Evolutionary conservation across 2,329 filamentous ascomycete species (phyloP).

Genomic region (Fusarium coffeatum): DNA sequence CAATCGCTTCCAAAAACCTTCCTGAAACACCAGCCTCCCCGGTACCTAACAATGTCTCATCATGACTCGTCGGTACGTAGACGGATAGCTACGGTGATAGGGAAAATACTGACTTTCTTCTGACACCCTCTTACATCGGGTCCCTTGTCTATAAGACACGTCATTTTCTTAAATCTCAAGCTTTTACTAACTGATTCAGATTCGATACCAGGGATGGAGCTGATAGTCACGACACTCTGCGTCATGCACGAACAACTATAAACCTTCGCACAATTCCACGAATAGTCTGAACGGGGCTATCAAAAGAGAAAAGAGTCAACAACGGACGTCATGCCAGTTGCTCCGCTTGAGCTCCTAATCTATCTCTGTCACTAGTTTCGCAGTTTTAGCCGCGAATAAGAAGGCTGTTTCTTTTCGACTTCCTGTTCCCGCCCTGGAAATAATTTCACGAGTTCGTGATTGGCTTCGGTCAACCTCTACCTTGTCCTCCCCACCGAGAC

Average conservation of each 20-base stretch:
- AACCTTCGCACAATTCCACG: conserved; percentile 12
- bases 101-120: conserved; percentile 4
- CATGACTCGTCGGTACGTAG: conserved; percentile 31
- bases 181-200: conserved; percentile 36
- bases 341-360: conserved; percentile 28
- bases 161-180: conserved; percentile 37
- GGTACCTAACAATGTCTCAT: conserved; percentile 18
- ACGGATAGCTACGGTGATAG: background rate
- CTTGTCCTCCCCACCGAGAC: conserved; percentile 36
- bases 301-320: conserved; percentile 38
- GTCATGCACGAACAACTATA: conserved; percentile 20
- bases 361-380: conserved; percentile 27
- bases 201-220: conserved; percentile 27
- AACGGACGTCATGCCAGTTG: conserved; percentile 33
- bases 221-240: conserved; percentile 29
- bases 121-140: conserved; percentile 22
- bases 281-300: conserved; percentile 1
- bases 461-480: conserved; percentile 29
- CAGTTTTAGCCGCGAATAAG: conserved; percentile 28
- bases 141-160: conserved; percentile 38
- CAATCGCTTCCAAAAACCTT: conserved; percentile 24
- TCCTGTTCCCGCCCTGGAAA: conserved; percentile 21
- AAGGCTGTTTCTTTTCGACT: conserved; percentile 16
- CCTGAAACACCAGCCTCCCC: conserved; percentile 34
- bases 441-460: conserved; percentile 32